A percentile compares a stretch with the other conserved stretches of the same genome.
Conservation (phyloP, 2,329 filamentous ascomycete genomes). For the Teratosphaeria viscida region DNA sequence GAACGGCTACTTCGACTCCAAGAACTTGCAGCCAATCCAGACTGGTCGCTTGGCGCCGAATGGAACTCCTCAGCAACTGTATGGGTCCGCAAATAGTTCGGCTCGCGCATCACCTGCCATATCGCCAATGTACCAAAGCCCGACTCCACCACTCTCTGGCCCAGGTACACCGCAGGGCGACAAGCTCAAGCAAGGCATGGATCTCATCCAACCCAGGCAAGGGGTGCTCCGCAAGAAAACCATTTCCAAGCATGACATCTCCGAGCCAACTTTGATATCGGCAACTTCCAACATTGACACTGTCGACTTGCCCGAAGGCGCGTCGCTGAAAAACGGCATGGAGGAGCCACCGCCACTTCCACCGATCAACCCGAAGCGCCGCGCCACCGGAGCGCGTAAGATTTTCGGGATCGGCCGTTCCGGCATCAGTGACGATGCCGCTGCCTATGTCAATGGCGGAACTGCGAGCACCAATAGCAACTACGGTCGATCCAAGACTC, state of each 20-base stretch:
- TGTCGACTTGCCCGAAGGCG: constrained; percentile 46
- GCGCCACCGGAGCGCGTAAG: constrained; percentile 28
- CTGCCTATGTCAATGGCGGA: not conserved
- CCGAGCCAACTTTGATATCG: constrained; percentile 46
- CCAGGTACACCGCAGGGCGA: constrained; percentile 32
- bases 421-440: constrained; percentile 1
- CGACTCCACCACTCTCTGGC: constrained; percentile 44
- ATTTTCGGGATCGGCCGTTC: constrained; percentile 19
- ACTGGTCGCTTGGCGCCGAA: constrained; percentile 2
- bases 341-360: constrained; percentile 42
- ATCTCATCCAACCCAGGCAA: constrained; percentile 33
- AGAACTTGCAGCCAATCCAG: constrained; percentile 2
- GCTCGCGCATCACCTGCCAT: constrained; percentile 5
- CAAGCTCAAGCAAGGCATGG: constrained; percentile 10
- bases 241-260: constrained; percentile 52
- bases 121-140: constrained; percentile 23
- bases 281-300: constrained; percentile 49
- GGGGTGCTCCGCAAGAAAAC: constrained; percentile 44
- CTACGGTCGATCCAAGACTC: constrained; percentile 11
- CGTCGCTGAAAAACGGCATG: constrained; percentile 44
- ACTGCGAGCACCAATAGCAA: not conserved
- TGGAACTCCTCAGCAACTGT: constrained; percentile 11
- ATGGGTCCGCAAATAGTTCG: constrained; percentile 9
- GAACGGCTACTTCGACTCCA: constrained; percentile 19
- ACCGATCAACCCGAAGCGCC: constrained; percentile 49